These are phyloP conservation scores for Trypanosoma rangeli DNA, from an alignment of 208 protist species.

Conservation along the genomic window DNA sequence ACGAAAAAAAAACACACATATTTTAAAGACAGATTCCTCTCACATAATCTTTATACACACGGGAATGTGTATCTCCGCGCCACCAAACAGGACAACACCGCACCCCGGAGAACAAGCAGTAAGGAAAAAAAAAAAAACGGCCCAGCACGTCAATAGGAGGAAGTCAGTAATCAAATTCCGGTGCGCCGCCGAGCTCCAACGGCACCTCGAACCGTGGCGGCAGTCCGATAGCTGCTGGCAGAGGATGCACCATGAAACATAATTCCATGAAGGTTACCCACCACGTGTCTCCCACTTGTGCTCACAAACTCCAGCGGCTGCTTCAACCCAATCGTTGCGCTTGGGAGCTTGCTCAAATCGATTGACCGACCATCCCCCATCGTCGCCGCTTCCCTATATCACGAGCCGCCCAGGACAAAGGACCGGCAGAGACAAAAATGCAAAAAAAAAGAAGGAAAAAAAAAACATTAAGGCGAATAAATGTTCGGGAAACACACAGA, in stretches of 20 bases:
- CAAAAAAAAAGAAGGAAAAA: background rate
- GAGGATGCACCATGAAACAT: constrained; percentile 32
- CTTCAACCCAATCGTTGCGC: constrained; percentile 19
- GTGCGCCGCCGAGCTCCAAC: constrained; percentile 10
- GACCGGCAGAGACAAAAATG: background rate
- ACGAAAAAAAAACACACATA: constrained; percentile 11
- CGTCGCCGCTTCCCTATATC: background rate
- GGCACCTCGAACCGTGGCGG: background rate
- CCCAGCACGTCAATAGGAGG: background rate
- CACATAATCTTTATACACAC: too few relatives aligned
- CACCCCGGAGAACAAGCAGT: background rate
- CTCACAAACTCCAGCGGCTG: constrained; percentile 45
- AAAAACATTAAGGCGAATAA: background rate
- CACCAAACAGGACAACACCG: background rate
- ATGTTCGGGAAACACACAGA: background rate
- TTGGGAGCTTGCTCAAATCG: constrained; percentile 23
- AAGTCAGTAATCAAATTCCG: constrained; percentile 16
- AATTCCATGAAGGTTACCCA: constrained; percentile 75
- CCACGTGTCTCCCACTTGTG: constrained; percentile 63
- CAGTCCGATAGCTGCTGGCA: background rate
- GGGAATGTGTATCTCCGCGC: too few relatives aligned
- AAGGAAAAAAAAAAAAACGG: background rate
- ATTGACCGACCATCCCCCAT: constrained; percentile 4
- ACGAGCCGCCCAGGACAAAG: background rate
- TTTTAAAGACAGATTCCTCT: too few relatives aligned